Evolutionary conservation across 805 yeast species (phyloP).

Genomic region (Cyberlindnera mycetangii): DNA sequence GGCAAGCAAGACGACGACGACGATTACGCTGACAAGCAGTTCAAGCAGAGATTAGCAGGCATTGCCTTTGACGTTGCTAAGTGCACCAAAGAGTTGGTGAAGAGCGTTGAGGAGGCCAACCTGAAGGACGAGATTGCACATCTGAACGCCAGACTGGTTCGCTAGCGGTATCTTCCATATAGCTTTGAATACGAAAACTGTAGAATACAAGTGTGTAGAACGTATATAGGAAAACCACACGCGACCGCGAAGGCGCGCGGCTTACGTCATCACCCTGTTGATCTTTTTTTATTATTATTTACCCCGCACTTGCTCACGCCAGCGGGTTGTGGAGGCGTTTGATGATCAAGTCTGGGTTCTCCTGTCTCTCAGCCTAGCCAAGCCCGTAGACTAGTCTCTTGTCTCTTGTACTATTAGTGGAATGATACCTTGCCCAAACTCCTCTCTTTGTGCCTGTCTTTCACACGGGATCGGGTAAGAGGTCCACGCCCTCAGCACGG

Average conservation of each 20-base stretch:
- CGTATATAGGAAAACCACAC: neutral
- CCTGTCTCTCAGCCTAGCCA: too few relatives aligned
- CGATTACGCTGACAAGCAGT: slow-evolving; percentile 81
- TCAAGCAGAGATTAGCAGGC: slow-evolving; percentile 93
- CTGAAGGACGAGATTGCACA: slow-evolving; percentile 81
- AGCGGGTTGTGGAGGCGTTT: slow-evolving; percentile 11
- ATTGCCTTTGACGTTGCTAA: slow-evolving; percentile 95
- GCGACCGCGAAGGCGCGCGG: neutral
- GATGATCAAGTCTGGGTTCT: slow-evolving; percentile 2
- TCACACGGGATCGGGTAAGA: too few relatives aligned
- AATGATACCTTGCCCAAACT: too few relatives aligned
- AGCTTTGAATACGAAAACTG: too few relatives aligned
- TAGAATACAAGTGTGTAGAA: too few relatives aligned
- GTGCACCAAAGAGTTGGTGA: slow-evolving; percentile 92
- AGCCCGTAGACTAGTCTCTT: too few relatives aligned
- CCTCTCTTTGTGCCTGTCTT: too few relatives aligned
- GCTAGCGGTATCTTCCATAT: slow-evolving; percentile 3
- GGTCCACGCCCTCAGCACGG: too few relatives aligned
- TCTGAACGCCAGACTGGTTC: slow-evolving; percentile 55
- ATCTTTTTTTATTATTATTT: neutral
- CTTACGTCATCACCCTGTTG: neutral
- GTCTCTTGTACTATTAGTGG: too few relatives aligned
- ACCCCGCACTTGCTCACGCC: slow-evolving; percentile 20
- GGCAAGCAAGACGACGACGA: slow-evolving; percentile 40
- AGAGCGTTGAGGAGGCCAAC: slow-evolving; percentile 93